phyloP scores from a whole-genome alignment of 2,329 filamentous ascomycete species.

The Cercospora janseana region DNA sequence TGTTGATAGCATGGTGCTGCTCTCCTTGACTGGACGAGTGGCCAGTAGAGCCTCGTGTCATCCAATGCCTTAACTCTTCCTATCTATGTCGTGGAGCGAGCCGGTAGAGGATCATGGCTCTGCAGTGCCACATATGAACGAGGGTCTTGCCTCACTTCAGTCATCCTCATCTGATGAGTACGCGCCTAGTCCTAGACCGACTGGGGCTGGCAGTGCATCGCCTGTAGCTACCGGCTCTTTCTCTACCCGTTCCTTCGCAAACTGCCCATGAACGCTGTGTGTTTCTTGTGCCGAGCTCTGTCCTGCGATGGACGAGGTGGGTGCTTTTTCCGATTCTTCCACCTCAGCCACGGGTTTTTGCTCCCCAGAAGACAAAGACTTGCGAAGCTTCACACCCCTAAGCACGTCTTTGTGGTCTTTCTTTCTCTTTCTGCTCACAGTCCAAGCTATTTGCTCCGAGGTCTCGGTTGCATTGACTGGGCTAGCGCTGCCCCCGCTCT shows the following conservation, averaged over 20 bases:
- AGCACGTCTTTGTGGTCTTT: constrained; percentile 39
- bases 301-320: not conserved
- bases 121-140: no score
- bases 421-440: constrained; percentile 38
- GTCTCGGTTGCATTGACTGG: constrained; percentile 50
- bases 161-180: constrained; percentile 48
- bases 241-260: not conserved
- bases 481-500: constrained; percentile 18
- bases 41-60: constrained; percentile 34
- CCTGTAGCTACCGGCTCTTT: not conserved
- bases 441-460: constrained; percentile 31
- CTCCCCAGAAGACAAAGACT: constrained; percentile 33
- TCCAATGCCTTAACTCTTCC: constrained; percentile 16
- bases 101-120: not conserved
- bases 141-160: no score
- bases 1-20: constrained; percentile 23
- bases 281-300: not conserved
- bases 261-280: not conserved
- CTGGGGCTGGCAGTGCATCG: constrained; percentile 4
- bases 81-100: not conserved
- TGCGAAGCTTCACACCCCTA: constrained; percentile 47
- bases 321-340: constrained; percentile 17
- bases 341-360: not conserved
- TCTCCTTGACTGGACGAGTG: constrained; percentile 37
- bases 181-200: constrained; percentile 41